Percentiles rank a stretch among this genome's conserved stretches.
phyloP scores from a whole-genome alignment of 345 rosid genomes.

The Citrus cavaleriei region DNA sequence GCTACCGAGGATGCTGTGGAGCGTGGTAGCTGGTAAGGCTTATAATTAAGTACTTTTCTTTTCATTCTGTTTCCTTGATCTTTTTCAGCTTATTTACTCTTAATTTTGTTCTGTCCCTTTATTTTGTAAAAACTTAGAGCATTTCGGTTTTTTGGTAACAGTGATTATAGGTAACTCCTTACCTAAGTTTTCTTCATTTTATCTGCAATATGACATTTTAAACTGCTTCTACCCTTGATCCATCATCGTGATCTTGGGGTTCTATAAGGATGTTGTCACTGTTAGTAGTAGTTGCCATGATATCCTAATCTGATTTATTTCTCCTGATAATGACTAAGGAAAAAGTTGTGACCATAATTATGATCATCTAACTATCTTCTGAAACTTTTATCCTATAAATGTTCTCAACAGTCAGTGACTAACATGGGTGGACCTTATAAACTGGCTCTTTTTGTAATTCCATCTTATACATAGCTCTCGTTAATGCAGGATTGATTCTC shows the following conservation, averaged over 20 bases:
- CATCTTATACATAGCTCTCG: not conserved
- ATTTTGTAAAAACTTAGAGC: not conserved
- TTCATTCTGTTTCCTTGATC: not conserved
- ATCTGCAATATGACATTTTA: not conserved
- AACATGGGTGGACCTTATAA: not conserved
- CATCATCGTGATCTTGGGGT: not conserved
- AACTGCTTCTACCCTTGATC: not conserved
- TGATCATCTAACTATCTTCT: not conserved
- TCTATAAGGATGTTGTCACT: not conserved
- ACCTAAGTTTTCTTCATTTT: not conserved
- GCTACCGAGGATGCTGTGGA: conserved; percentile 87
- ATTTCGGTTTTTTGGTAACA: not conserved
- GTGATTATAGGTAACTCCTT: not conserved
- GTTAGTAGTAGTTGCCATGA: not conserved
- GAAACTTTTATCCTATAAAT: not conserved
- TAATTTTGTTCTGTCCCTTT: not conserved
- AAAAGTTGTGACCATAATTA: not conserved
- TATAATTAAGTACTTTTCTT: not conserved
- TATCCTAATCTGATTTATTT: not conserved
- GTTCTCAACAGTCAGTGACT: not conserved
- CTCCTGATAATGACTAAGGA: not conserved
- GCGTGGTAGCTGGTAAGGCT: conserved; percentile 78
- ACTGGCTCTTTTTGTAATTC: conserved; percentile 1
- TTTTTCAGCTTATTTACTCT: not conserved
- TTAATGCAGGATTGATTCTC: conserved; percentile 82